Percentiles rank a stretch among this genome's conserved stretches.
Evolutionary conservation across 192 early-diverging fungal species (phyloP).

Genomic region (Coemansia biformis): DNA sequence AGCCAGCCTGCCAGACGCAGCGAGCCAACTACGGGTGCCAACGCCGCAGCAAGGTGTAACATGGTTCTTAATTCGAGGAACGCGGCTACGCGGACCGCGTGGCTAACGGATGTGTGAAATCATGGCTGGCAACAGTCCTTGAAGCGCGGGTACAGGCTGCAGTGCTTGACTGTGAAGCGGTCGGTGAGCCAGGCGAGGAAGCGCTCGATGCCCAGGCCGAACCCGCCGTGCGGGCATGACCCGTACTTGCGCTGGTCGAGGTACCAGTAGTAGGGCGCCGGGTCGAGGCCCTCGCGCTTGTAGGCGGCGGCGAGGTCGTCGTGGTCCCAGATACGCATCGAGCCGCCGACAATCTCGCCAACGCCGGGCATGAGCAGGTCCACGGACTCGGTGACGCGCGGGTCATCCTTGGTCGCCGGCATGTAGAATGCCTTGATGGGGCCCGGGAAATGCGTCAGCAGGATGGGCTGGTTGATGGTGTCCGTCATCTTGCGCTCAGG

Average conservation of each 20-base stretch:
- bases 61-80: no score
- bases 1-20: no score
- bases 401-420: constrained; percentile 83
- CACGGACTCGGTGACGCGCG: constrained; percentile 86
- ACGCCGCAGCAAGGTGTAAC: no score
- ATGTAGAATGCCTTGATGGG: constrained; percentile 99
- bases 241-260: constrained; percentile 99
- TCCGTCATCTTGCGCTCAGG: constrained; percentile 99
- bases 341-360: constrained; percentile 98
- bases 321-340: constrained; percentile 91
- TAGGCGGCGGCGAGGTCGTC: constrained; percentile 75
- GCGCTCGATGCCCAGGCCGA: constrained; percentile 94
- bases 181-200: constrained; percentile 96
- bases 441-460: constrained; percentile 93
- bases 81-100: no score
- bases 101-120: no score
- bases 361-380: constrained; percentile 98
- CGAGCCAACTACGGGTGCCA: no score
- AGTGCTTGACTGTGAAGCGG: constrained; percentile 83
- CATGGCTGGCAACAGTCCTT: constrained; percentile 79
- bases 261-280: constrained; percentile 97
- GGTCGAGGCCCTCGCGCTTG: constrained; percentile 87
- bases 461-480: constrained; percentile 88
- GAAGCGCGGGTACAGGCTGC: constrained; percentile 91
- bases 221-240: constrained; percentile 92